Evolutionary conservation across 257 asterid species (phyloP).

Genomic region (Cynanchum wilfordii): DNA sequence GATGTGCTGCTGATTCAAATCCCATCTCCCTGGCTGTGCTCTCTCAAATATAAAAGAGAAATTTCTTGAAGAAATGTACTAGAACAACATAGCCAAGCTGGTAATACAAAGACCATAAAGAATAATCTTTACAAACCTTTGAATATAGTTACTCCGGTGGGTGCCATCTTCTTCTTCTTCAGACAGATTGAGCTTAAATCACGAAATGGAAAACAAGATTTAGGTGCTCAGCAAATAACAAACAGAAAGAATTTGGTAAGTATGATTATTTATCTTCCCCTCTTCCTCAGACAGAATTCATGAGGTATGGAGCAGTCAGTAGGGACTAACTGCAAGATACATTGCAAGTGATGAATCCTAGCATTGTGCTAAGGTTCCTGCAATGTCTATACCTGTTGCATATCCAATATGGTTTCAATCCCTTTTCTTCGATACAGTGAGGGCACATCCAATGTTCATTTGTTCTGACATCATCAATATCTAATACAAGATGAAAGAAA

Average conservation of each 20-base stretch:
- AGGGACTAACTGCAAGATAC: neutral
- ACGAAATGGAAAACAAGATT: constrained; percentile 5
- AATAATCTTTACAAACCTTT: constrained; percentile 42
- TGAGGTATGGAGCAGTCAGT: too few relatives aligned
- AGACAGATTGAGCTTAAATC: constrained; percentile 67
- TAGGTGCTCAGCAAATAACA: neutral
- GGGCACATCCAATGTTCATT: constrained; percentile 71
- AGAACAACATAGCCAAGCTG: neutral
- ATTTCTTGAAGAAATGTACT: neutral
- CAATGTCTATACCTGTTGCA: constrained; percentile 61
- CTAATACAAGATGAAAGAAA: constrained; percentile 23
- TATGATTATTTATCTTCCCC: too few relatives aligned
- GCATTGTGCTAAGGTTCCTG: neutral
- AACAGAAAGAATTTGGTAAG: too few relatives aligned
- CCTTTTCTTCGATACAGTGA: constrained; percentile 66
- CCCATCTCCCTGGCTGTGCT: constrained; percentile 68
- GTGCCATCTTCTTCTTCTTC: constrained; percentile 65
- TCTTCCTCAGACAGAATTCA: too few relatives aligned
- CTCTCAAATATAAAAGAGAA: neutral
- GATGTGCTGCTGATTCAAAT: constrained; percentile 81
- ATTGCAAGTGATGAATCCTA: neutral
- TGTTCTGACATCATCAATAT: constrained; percentile 66
- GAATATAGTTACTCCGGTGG: constrained; percentile 72
- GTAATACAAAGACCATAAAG: neutral
- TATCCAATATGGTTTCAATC: constrained; percentile 73